Conservation (phyloP, 192 early-diverging fungal species). For the Diversispora eburnea region DNA sequence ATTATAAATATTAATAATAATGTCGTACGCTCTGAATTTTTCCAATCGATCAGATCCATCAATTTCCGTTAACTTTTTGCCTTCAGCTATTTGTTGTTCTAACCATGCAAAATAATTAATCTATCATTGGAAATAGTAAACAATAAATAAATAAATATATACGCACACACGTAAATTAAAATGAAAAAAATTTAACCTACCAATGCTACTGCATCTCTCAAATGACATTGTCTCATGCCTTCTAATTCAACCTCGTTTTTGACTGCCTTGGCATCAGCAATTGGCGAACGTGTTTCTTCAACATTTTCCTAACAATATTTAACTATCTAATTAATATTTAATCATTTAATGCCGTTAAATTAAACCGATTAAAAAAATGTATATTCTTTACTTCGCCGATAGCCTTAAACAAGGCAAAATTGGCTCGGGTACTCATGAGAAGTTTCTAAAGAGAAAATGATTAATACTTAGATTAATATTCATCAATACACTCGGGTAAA, state of each 20-base stretch:
- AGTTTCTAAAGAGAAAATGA: conserved; percentile 43
- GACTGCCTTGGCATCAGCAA: conserved; percentile 82
- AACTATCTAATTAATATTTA: not conserved
- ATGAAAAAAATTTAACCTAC: conserved; percentile 42
- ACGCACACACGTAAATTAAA: not conserved
- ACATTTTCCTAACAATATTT: conserved; percentile 42
- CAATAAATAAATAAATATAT: not conserved
- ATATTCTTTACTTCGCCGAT: conserved; percentile 51
- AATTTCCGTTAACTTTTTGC: conserved; percentile 73
- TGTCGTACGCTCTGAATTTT: conserved; percentile 56
- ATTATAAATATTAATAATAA: not conserved
- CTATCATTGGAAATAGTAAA: not conserved
- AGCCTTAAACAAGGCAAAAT: conserved; percentile 72
- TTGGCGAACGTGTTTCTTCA: conserved; percentile 59
- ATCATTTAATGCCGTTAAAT: conserved; percentile 1
- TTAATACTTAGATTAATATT: no score
- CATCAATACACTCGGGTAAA: no score
- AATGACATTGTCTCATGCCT: conserved; percentile 89
- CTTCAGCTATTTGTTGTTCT: conserved; percentile 78
- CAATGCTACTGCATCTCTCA: conserved; percentile 86
- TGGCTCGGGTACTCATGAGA: conserved; percentile 62
- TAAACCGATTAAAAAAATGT: not conserved
- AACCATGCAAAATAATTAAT: conserved; percentile 82
- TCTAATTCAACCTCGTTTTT: conserved; percentile 89
- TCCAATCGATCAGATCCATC: conserved; percentile 85